Conservation (phyloP, 768 basidiomycete genomes). For the Russula lepida region DNA sequence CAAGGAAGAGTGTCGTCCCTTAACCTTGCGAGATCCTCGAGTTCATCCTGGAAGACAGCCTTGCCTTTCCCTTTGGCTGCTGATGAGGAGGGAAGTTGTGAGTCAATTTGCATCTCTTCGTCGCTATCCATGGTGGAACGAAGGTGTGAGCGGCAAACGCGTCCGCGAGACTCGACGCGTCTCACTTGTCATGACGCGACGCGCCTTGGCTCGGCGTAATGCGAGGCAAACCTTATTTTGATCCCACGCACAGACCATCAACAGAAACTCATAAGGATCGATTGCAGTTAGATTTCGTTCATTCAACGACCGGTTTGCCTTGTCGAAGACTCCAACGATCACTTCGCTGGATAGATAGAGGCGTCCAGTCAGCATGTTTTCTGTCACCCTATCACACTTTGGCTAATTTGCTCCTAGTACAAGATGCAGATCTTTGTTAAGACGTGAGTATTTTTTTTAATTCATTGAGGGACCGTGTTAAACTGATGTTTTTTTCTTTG, state of each 20-base stretch:
- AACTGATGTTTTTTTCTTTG: slow-evolving; percentile 12
- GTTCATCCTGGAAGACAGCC: slow-evolving; percentile 35
- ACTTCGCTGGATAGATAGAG: slow-evolving; percentile 82
- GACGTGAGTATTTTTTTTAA: slow-evolving; percentile 56
- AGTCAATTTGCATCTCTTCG: slow-evolving; percentile 41
- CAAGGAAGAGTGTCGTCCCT: slow-evolving; percentile 76
- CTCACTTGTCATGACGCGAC: not conserved
- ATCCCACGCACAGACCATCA: slow-evolving; percentile 39
- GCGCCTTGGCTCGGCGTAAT: not conserved
- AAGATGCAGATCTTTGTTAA: slow-evolving; percentile 98
- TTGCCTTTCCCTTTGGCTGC: slow-evolving; percentile 67
- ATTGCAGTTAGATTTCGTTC: slow-evolving; percentile 22
- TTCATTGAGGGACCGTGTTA: not conserved
- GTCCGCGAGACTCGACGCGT: slow-evolving; percentile 4
- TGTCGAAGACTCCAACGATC: slow-evolving; percentile 91
- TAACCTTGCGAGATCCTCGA: slow-evolving; percentile 22
- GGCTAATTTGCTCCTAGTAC: slow-evolving; percentile 9
- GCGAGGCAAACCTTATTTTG: slow-evolving; percentile 24
- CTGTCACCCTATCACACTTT: not conserved
- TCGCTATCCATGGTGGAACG: slow-evolving; percentile 45
- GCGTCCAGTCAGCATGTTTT: slow-evolving; percentile 40
- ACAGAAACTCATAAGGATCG: slow-evolving; percentile 26
- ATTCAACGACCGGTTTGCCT: slow-evolving; percentile 47
- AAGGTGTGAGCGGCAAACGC: not conserved
- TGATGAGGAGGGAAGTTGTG: slow-evolving; percentile 21